A percentile compares a stretch with the other conserved stretches of the same genome.
Evolutionary conservation across 768 basidiomycete species (phyloP).

Genomic region (Melanogaster broomeanus): DNA sequence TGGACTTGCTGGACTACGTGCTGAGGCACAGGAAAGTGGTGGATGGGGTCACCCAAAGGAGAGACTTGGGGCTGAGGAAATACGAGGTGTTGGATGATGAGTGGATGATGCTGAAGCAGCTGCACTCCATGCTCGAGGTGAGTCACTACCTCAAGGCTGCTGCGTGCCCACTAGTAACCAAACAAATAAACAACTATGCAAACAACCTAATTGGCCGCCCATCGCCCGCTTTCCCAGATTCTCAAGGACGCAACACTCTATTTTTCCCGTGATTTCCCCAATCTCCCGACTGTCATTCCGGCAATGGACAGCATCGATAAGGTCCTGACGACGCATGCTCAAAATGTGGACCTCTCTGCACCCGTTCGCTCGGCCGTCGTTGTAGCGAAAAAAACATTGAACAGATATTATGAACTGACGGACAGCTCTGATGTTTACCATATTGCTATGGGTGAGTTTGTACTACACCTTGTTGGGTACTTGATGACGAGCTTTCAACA

Average conservation of each 20-base stretch:
- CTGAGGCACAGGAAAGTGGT: slow-evolving; percentile 9
- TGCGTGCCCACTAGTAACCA: background rate
- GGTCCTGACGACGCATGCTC: slow-evolving; percentile 7
- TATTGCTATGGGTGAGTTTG: slow-evolving; percentile 29
- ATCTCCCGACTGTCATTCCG: slow-evolving; percentile 26
- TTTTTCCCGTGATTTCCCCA: slow-evolving; percentile 23
- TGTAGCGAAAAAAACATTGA: slow-evolving; percentile 9
- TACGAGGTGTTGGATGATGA: slow-evolving; percentile 10
- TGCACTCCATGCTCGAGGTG: slow-evolving; percentile 19
- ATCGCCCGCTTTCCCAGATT: slow-evolving; percentile 8
- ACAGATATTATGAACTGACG: slow-evolving; percentile 24
- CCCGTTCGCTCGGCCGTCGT: background rate
- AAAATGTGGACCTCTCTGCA: background rate
- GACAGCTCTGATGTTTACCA: slow-evolving; percentile 23
- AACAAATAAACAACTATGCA: background rate
- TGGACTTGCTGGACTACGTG: slow-evolving; percentile 20
- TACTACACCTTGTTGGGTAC: background rate
- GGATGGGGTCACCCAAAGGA: slow-evolving; percentile 17
- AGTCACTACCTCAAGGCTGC: background rate
- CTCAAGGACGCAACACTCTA: slow-evolving; percentile 23
- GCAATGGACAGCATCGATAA: slow-evolving; percentile 31
- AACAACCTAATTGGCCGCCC: background rate
- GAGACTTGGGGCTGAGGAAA: slow-evolving; percentile 8
- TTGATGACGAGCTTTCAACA: slow-evolving; percentile 6
- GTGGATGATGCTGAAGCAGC: slow-evolving; percentile 25